phyloP scores from a whole-genome alignment of 768 basidiomycete species.

The Leucocoprinus sp. region DNA sequence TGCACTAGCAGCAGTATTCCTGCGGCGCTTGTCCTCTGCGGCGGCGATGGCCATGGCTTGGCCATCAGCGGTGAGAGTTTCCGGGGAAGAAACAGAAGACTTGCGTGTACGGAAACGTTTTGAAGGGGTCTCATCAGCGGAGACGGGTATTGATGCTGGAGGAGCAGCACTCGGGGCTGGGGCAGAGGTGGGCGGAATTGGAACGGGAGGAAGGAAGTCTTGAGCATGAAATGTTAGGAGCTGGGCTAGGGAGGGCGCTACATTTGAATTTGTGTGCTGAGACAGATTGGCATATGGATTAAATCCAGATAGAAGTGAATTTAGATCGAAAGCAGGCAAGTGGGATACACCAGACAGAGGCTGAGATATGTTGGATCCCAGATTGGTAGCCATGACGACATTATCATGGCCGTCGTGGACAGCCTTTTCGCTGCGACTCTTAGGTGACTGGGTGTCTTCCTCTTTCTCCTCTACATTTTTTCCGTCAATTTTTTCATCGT shows the following conservation, averaged over 20 bases:
- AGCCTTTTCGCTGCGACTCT: constrained; percentile 27
- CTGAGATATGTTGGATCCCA: constrained; percentile 19
- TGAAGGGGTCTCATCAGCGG: constrained; percentile 27
- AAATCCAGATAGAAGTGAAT: constrained; percentile 30
- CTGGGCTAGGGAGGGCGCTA: constrained; percentile 58
- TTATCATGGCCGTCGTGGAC: constrained; percentile 52
- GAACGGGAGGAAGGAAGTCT: constrained; percentile 13
- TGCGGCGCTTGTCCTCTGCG: constrained; percentile 84
- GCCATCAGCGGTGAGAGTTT: constrained; percentile 18
- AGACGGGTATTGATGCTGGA: constrained; percentile 13
- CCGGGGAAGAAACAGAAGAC: constrained; percentile 31
- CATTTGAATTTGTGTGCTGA: constrained; percentile 23
- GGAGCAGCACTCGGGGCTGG: constrained; percentile 16
- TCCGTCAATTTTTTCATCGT: constrained; percentile 28
- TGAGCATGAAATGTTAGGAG: constrained; percentile 41
- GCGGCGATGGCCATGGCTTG: constrained; percentile 31
- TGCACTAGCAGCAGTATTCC: constrained; percentile 90
- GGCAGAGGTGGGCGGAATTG: constrained; percentile 12
- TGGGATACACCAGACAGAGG: constrained; percentile 17
- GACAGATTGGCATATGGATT: constrained; percentile 31
- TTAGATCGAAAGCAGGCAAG: constrained; percentile 33
- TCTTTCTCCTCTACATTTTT: constrained; percentile 38
- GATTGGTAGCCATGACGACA: constrained; percentile 42
- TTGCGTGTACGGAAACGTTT: constrained; percentile 57
- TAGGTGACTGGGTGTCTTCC: constrained; percentile 31